A percentile compares a stretch with the other conserved stretches of the same genome.
Conservation (phyloP, 2,329 filamentous ascomycete genomes). For the Colletotrichum sp. region DNA sequence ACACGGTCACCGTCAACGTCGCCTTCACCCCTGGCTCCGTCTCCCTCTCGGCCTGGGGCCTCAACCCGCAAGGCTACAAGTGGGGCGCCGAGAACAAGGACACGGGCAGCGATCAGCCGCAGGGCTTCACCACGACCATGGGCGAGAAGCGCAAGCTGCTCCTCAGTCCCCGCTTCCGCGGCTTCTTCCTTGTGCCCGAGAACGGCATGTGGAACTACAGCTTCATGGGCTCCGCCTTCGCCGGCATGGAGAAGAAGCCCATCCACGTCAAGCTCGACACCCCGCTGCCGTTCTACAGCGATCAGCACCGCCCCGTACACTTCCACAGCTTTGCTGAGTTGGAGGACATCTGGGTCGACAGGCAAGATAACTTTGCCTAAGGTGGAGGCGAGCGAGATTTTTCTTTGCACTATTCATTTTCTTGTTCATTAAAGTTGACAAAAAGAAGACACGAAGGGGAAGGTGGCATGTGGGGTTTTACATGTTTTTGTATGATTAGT, state of each 20-base stretch:
- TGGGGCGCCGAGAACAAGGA: slow-evolving; percentile 98
- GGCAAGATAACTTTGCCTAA: slow-evolving; percentile 90
- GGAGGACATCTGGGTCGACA: slow-evolving; percentile 95
- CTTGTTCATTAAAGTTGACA: background rate
- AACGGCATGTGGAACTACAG: slow-evolving; percentile 95
- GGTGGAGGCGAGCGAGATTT: background rate
- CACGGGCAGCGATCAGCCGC: slow-evolving; percentile 87
- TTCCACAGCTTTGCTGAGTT: slow-evolving; percentile 98
- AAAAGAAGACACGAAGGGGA: background rate
- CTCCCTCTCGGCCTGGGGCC: slow-evolving; percentile 89
- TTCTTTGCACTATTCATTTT: background rate
- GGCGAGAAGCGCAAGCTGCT: slow-evolving; percentile 95
- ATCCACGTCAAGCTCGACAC: slow-evolving; percentile 95
- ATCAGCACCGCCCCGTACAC: slow-evolving; percentile 89
- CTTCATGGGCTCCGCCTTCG: slow-evolving; percentile 93
- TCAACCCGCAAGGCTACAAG: slow-evolving; percentile 91
- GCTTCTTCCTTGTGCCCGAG: slow-evolving; percentile 95
- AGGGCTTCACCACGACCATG: slow-evolving; percentile 90
- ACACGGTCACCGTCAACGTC: slow-evolving; percentile 92
- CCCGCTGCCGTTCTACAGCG: slow-evolving; percentile 88
- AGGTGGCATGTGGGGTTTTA: background rate
- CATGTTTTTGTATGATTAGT: background rate
- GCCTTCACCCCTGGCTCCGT: slow-evolving; percentile 97
- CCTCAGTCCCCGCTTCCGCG: slow-evolving; percentile 89
- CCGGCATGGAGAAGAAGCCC: slow-evolving; percentile 86